Conservation (phyloP, 1,284 basidiomycete genomes). For the Boletellus deceptivus region DNA sequence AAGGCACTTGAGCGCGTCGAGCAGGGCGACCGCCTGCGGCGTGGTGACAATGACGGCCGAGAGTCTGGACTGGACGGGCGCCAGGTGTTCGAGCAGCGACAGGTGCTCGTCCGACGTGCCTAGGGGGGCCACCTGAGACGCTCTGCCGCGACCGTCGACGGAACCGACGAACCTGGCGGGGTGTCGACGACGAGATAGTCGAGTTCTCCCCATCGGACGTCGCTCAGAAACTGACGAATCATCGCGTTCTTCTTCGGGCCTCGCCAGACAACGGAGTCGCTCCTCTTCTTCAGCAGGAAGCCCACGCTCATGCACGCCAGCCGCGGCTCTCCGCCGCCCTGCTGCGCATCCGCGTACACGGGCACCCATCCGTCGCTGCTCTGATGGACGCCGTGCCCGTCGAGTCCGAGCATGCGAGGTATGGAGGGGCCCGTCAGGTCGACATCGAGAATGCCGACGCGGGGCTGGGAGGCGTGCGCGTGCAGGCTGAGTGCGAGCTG, state of each 20-base stretch:
- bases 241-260: constrained; percentile 99
- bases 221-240: constrained; percentile 96
- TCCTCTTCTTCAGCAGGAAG: constrained; percentile 86
- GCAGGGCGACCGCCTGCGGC: constrained; percentile 93
- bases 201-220: constrained; percentile 95
- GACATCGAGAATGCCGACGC: constrained; percentile 91
- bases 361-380: constrained; percentile 98
- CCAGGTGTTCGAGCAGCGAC: constrained; percentile 90
- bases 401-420: constrained; percentile 95
- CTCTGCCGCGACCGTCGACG: background rate
- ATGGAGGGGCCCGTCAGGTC: constrained; percentile 97
- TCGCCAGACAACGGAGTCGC: constrained; percentile 95
- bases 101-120: constrained; percentile 99
- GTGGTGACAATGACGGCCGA: constrained; percentile 93
- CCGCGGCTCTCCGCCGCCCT: constrained; percentile 47
- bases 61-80: constrained; percentile 78
- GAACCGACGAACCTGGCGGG: constrained; percentile 75
- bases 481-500: constrained; percentile 91
- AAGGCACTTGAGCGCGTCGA: constrained; percentile 94
- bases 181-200: constrained; percentile 98
- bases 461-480: constrained; percentile 57
- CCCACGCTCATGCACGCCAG: constrained; percentile 97
- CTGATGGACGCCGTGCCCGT: constrained; percentile 85
- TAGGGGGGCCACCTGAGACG: constrained; percentile 33
- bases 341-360: constrained; percentile 80